Conservation (phyloP, 208 protist species). For the Trypanosoma vivax region DNA sequence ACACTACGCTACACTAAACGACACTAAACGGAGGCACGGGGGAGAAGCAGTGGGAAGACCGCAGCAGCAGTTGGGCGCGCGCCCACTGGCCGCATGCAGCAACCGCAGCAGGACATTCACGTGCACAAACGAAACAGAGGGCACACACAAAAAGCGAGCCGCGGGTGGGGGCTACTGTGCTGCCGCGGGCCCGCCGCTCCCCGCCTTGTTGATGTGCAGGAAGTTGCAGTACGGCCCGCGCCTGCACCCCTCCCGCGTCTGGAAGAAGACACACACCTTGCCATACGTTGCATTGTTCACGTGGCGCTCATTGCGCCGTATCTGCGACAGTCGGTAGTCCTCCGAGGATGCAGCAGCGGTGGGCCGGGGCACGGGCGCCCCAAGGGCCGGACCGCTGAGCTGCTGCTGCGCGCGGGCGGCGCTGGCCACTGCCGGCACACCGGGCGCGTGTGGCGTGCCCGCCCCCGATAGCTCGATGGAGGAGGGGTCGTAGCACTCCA, state of each 20-base stretch:
- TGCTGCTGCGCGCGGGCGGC: not conserved
- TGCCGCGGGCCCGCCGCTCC: not conserved
- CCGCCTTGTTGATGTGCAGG: slow-evolving; percentile 41
- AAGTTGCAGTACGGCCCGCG: slow-evolving; percentile 59
- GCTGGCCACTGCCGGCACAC: too few relatives aligned
- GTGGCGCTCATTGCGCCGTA: slow-evolving; percentile 62
- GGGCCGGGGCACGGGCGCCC: slow-evolving; percentile 1
- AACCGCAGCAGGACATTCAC: too few relatives aligned
- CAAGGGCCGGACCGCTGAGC: not conserved
- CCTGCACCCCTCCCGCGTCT: slow-evolving; percentile 54
- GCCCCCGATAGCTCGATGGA: slow-evolving; percentile 8
- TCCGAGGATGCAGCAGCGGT: slow-evolving; percentile 16
- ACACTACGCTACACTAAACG: too few relatives aligned
- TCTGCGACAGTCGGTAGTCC: slow-evolving; percentile 67
- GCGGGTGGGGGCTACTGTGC: not conserved
- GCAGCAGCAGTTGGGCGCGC: too few relatives aligned
- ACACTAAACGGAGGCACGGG: too few relatives aligned
- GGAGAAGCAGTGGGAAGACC: too few relatives aligned
- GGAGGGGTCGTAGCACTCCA: slow-evolving; percentile 25
- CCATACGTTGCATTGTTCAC: slow-evolving; percentile 43
- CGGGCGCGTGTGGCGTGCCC: not conserved
- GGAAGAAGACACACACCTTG: slow-evolving; percentile 55
- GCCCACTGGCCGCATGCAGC: too few relatives aligned
- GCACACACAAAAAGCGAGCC: not conserved
- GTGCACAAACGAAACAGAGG: too few relatives aligned